Base-by-base conservation (phyloP, 208 protist genomes). In the Trypanosomatidae sp. region DNA sequence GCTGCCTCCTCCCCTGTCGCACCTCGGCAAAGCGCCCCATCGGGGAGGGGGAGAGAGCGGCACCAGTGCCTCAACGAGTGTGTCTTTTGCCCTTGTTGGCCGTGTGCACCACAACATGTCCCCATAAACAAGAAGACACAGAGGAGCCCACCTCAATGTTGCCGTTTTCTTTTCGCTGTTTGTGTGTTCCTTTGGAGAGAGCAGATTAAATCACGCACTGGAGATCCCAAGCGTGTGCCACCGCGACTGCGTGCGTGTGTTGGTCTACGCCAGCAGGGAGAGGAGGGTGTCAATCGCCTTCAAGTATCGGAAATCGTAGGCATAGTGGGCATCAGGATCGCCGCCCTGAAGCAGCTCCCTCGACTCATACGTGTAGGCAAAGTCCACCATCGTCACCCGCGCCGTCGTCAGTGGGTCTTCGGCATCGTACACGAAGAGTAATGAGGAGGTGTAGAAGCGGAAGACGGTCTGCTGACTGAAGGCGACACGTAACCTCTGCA, bases 301-400 rank as follows among this genome's bases (percentile, higher is more conserved):
- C 59, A 94, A 67, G 60, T 96, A 96, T 17, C 90, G 85, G n/a
- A 91, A 73, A 59, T 96, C 92, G 56, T 83, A 84, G 44, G 80
- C 80, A 22, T 84, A 79, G 39, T 78, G 73, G 1, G 86, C 90
- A 56, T 93, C 89, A 5, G 80, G 71, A 60, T 96, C 92, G 2
- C 81, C 74, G 65, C 76, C 89, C 33, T 80, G 71, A 52, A 72
- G 55, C 58, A 96, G 80, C 67, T 96, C 92, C 46, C 74, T 73
- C 19, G 81, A 77, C 62, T 94, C 88, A 74, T 96, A 96, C 3
- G 92, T 93, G 80, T 91, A 96, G 15, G 92, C 92, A 70, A 96
- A 96, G 80, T 96, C 92, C 1, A 96, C 88, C 92, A 96, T 96
- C 47, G 90, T 87, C 44, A 96, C 72, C 1, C 92, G 92, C 30